Percentiles rank a stretch among this genome's conserved stretches.
Evolutionary conservation across 176 grass and related monocot species (phyloP).

Genomic region (Tillandsia fasciculata): DNA sequence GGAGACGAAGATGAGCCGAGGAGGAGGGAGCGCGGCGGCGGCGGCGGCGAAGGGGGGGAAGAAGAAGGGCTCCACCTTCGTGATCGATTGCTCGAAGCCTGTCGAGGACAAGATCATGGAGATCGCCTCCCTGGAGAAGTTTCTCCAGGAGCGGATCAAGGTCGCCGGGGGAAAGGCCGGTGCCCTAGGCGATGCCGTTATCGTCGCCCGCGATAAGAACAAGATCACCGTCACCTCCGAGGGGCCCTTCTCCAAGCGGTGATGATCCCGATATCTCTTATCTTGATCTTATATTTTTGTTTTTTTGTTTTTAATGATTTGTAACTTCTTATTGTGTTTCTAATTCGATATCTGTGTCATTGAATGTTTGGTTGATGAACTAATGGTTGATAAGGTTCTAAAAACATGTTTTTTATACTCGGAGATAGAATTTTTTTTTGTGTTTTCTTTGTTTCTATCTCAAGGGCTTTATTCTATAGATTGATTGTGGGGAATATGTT

Average conservation of each 20-base stretch:
- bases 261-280: neutral
- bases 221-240: conserved; percentile 9
- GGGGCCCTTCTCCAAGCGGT: conserved; percentile 9
- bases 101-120: conserved; percentile 18
- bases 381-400: no score
- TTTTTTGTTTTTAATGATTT: neutral
- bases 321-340: neutral
- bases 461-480: no score
- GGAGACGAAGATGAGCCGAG: conserved; percentile 1
- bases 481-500: no score
- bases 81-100: conserved; percentile 3
- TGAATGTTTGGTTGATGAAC: no score
- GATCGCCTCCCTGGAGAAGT: conserved; percentile 18
- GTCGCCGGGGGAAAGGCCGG: conserved; percentile 15
- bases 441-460: no score
- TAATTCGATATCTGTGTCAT: no score
- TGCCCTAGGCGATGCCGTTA: conserved; percentile 7
- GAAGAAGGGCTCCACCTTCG: conserved; percentile 7
- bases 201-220: conserved; percentile 1
- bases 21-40: neutral
- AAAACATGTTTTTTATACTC: no score
- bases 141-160: conserved; percentile 25
- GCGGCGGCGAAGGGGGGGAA: neutral
- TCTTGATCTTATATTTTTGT: neutral
- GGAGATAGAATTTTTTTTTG: no score